Evolutionary conservation across 1,139 yeast genomes (phyloP).

Genomic region (Kurtzmaniella natalensis): DNA sequence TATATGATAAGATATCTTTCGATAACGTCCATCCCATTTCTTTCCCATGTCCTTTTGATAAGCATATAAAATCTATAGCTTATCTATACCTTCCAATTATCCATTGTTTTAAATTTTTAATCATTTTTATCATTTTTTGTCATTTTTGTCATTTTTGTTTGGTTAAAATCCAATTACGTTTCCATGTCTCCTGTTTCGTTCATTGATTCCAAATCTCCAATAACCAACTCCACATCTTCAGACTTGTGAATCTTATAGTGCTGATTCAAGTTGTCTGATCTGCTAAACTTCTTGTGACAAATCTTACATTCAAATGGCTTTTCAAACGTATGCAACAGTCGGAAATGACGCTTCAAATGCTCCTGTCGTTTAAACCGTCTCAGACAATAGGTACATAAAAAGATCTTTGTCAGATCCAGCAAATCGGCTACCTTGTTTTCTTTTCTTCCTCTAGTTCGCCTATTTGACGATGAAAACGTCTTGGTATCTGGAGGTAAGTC

Average conservation of each 20-base stretch:
- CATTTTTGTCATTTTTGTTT: neutral
- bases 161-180: neutral
- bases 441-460: slow-evolving; percentile 42
- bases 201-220: neutral
- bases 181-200: neutral
- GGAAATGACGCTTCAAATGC: slow-evolving; percentile 71
- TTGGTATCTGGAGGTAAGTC: slow-evolving; percentile 41
- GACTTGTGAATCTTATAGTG: slow-evolving; percentile 67
- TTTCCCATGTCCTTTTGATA: too few relatives aligned
- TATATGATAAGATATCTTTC: too few relatives aligned
- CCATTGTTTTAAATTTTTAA: neutral
- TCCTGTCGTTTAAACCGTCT: slow-evolving; percentile 73
- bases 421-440: slow-evolving; percentile 46
- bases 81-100: too few relatives aligned
- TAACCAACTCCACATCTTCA: slow-evolving; percentile 20
- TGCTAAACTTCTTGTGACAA: slow-evolving; percentile 69
- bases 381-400: slow-evolving; percentile 47
- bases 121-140: neutral
- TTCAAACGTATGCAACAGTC: slow-evolving; percentile 70
- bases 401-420: slow-evolving; percentile 38
- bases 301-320: slow-evolving; percentile 71
- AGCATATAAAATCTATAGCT: too few relatives aligned
- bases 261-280: slow-evolving; percentile 73
- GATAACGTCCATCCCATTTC: too few relatives aligned
- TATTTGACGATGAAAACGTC: slow-evolving; percentile 28